phyloP scores from a whole-genome alignment of 306 rosid genomes.

The Luffa acutangula region DNA sequence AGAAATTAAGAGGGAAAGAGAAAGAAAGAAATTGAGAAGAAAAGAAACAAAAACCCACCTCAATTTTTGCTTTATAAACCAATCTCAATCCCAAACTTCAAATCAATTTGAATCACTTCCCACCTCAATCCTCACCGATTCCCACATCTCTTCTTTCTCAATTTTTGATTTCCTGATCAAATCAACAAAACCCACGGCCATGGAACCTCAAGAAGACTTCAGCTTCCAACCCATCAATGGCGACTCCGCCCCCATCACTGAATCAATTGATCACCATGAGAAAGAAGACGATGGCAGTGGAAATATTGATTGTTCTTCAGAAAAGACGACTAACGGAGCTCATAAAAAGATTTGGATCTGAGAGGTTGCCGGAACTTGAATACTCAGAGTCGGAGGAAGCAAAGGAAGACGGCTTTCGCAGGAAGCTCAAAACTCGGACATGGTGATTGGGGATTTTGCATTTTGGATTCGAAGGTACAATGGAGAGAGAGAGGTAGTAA shows the following conservation, averaged over 20 bases:
- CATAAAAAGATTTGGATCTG: constrained; percentile 5
- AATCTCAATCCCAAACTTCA: background rate
- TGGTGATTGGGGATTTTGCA: background rate
- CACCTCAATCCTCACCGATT: background rate
- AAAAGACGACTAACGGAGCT: background rate
- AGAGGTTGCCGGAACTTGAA: constrained; percentile 6
- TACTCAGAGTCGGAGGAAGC: background rate
- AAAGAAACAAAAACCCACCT: background rate
- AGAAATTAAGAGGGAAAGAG: no score
- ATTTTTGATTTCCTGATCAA: background rate
- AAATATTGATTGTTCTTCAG: background rate
- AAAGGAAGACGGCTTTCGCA: constrained; percentile 2
- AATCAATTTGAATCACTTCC: background rate
- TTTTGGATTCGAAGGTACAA: no score
- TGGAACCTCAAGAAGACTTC: background rate
- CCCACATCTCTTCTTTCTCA: background rate
- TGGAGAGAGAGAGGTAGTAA: no score
- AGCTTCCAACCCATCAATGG: background rate
- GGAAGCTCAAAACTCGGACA: constrained; percentile 17
- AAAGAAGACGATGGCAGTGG: background rate
- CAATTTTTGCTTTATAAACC: background rate
- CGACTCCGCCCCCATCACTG: background rate
- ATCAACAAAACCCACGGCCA: background rate
- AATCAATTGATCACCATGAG: background rate
- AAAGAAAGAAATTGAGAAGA: no score